These are phyloP conservation scores for Saposhnikovia divaricata DNA, from an alignment of 129 eudicot genomes.

Conservation along the genomic window DNA sequence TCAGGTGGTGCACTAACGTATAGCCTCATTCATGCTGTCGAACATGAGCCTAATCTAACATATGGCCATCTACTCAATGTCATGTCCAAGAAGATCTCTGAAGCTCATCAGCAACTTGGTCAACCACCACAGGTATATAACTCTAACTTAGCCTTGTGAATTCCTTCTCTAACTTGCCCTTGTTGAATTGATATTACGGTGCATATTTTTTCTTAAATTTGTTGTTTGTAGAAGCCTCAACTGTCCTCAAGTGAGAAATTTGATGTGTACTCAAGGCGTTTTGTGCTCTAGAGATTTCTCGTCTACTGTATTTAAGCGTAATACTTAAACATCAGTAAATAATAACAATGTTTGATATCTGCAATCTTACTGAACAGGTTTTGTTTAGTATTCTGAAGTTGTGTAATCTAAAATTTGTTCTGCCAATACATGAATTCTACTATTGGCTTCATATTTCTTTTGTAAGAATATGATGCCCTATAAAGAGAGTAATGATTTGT, in stretches of 20 bases:
- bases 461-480: neutral
- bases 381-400: neutral
- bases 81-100: conserved; percentile 35
- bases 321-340: neutral
- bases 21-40: conserved; percentile 51
- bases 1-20: conserved; percentile 66
- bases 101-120: conserved; percentile 35
- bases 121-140: conserved; percentile 37
- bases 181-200: neutral
- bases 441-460: neutral
- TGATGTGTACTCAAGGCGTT: conserved; percentile 43
- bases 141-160: neutral
- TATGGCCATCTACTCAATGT: conserved; percentile 46
- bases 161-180: neutral
- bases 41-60: conserved; percentile 34
- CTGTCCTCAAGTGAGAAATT: conserved; percentile 44
- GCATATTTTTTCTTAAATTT: neutral
- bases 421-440: no score
- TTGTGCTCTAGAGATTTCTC: conserved; percentile 24
- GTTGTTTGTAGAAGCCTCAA: conserved; percentile 51
- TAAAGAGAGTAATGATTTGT: neutral
- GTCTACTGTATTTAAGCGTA: neutral
- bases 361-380: neutral
- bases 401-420: neutral
- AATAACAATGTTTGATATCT: neutral